A percentile compares a stretch with the other conserved stretches of the same genome.
phyloP scores from a whole-genome alignment of 2,329 filamentous ascomycete species.

The Pyrenochaeta sp. region DNA sequence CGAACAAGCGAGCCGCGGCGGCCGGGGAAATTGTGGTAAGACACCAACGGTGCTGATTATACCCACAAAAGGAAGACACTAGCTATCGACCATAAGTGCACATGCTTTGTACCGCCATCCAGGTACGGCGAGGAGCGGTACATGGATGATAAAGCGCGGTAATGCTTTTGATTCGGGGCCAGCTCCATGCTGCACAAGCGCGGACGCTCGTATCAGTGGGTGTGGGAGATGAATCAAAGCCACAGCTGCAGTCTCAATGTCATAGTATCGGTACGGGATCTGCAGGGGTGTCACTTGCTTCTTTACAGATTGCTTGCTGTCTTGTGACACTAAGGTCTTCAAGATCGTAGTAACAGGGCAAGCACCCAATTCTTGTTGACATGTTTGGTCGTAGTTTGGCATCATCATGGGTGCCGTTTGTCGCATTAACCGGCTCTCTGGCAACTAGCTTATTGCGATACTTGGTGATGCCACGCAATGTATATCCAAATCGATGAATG shows the following conservation, averaged over 20 bases:
- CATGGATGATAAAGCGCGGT: slow-evolving; percentile 4
- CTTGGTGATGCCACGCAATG: not conserved
- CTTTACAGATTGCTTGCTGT: not conserved
- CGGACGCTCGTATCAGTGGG: slow-evolving; percentile 9
- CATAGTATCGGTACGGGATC: slow-evolving; percentile 1
- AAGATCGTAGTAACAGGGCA: too few species aligned
- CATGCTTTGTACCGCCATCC: not conserved
- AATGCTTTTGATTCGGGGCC: not conserved
- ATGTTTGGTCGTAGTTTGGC: not conserved
- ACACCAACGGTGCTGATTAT: slow-evolving; percentile 3
- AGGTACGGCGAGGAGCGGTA: not conserved
- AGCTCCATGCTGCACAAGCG: slow-evolving; percentile 1
- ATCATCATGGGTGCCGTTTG: not conserved
- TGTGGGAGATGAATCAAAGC: slow-evolving; percentile 16
- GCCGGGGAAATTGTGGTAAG: not conserved
- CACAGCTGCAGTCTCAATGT: slow-evolving; percentile 4
- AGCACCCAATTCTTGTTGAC: not conserved
- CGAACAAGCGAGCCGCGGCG: slow-evolving; percentile 5
- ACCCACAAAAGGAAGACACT: not conserved
- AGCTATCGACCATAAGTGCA: not conserved
- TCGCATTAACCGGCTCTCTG: not conserved
- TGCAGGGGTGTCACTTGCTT: not conserved
- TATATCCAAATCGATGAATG: not conserved
- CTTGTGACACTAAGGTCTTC: not conserved
- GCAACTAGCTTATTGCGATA: slow-evolving; percentile 4